Evolutionary conservation across 2,329 filamentous ascomycete genomes (phyloP), one percentile per base, ranked within the genome.

Genomic region (Venturia pyrina): DNA sequence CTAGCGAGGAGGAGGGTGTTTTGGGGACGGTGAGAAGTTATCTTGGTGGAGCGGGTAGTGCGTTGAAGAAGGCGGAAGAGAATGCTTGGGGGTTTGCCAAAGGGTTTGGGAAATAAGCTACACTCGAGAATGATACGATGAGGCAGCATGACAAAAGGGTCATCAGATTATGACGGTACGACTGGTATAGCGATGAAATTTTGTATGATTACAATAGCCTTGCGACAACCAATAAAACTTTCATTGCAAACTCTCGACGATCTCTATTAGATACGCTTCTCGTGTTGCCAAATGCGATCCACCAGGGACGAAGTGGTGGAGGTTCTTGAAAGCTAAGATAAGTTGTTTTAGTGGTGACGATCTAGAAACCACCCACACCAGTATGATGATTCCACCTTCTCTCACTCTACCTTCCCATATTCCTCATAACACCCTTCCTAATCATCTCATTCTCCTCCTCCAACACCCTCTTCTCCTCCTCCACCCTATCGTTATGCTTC

Each of bases 401-500:
- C 28, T 2, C 17, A 0, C 28, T 2, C 17, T 37, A 59, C 28
- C 53, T 59, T 21, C 53, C 53, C 53, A 59, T 59, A 10, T 59
- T 59, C 11, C 53, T 59, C 53, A 59, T 59, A 19, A 59, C 32
- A 5, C 53, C 61, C 43, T 48, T 37, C 21, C 61, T 40, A 5
- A 48, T 46, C 65, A 62, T 66, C 60, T 57, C 61, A 56, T 57
- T 37, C 43, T 57, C 46, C 43, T 46, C 65, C 61, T 57, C 73
- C 67, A 64, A 32, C 17, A 13, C 53, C 46, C 46, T 48, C n/a
- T 50, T 57, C 61, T 77, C 66, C 72, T 77, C 59, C 75, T 74
- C 69, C 75, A 76, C 68, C 75, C 76, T 34, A 69, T 77, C 60
- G 76, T 75, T 24, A 70, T 76, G 56, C 75, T 76, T 69, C 74